A percentile compares a stretch with the other conserved stretches of the same genome.
These are phyloP conservation scores for Papiliotrema fonsecae DNA, from an alignment of 1,284 basidiomycete genomes.

Conservation along the genomic window DNA sequence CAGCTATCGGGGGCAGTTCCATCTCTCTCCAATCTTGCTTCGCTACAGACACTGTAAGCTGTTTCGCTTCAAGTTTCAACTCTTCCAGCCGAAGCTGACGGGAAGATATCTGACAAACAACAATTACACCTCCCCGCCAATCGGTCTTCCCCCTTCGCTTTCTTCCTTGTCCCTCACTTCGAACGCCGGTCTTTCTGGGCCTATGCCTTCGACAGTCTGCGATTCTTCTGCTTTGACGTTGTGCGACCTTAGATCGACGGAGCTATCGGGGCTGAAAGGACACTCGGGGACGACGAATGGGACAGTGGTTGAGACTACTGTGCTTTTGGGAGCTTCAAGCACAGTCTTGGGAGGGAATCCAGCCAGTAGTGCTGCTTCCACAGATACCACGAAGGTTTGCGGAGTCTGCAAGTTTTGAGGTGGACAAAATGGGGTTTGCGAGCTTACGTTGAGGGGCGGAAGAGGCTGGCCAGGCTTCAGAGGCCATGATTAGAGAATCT, in stretches of 20 bases:
- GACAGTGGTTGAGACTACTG: neutral
- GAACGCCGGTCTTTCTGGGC: constrained; percentile 34
- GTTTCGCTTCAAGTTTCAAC: neutral
- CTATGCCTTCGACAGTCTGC: constrained; percentile 31
- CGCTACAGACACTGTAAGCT: constrained; percentile 32
- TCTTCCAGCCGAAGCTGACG: neutral
- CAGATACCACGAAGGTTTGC: neutral
- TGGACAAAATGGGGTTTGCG: no score
- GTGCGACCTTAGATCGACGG: constrained; percentile 37
- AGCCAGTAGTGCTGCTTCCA: neutral
- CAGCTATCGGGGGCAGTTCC: constrained; percentile 30
- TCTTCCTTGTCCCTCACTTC: constrained; percentile 31
- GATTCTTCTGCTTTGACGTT: constrained; percentile 19
- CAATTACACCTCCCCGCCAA: constrained; percentile 27
- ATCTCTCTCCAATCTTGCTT: constrained; percentile 19
- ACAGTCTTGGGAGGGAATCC: neutral
- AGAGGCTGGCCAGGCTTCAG: no score
- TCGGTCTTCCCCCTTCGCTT: constrained; percentile 31
- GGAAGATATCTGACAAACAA: constrained; percentile 37
- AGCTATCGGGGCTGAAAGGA: constrained; percentile 11
- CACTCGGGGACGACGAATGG: neutral
- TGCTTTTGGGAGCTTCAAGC: neutral
- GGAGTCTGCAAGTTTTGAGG: no score
- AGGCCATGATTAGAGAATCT: no score
- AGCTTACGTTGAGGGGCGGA: no score